Evolutionary conservation across 768 basidiomycete genomes (phyloP).

Genomic region (Xerocomellus intermedius): DNA sequence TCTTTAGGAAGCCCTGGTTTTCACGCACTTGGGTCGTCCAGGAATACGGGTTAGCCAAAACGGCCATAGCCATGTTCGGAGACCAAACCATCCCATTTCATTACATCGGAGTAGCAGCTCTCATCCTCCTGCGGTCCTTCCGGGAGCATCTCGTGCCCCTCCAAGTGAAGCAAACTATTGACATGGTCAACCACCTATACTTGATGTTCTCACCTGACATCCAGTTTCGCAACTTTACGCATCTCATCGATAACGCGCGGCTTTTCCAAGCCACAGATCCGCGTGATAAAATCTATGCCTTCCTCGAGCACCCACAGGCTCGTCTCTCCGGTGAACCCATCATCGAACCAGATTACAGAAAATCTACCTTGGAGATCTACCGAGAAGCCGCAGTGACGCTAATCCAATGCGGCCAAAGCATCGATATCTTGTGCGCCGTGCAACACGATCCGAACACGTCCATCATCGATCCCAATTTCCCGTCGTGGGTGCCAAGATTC

Average conservation of each 20-base stretch:
- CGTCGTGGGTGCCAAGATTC: constrained; percentile 10
- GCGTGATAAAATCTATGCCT: constrained; percentile 9
- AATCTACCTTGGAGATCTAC: not conserved
- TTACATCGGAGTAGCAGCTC: not conserved
- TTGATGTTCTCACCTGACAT: constrained; percentile 1
- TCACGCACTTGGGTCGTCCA: not conserved
- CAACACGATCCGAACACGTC: not conserved
- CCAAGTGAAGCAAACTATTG: not conserved
- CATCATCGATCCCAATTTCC: not conserved
- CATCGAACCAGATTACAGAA: constrained; percentile 3
- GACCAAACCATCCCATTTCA: not conserved
- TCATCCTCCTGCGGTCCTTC: not conserved
- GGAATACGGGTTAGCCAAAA: constrained; percentile 4
- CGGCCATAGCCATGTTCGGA: not conserved
- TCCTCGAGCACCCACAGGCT: constrained; percentile 1
- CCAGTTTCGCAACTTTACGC: not conserved
- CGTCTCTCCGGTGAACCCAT: not conserved
- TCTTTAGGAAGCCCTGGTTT: not conserved
- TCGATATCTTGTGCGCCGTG: not conserved
- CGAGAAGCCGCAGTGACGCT: not conserved
- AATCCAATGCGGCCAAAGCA: not conserved
- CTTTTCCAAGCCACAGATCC: constrained; percentile 7
- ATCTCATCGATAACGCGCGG: constrained; percentile 2
- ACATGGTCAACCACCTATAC: constrained; percentile 1
- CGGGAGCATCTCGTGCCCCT: not conserved